A percentile compares a stretch with the other conserved stretches of the same genome.
Conservation (phyloP, 2,329 filamentous ascomycete species). For the Beauveria sp. region DNA sequence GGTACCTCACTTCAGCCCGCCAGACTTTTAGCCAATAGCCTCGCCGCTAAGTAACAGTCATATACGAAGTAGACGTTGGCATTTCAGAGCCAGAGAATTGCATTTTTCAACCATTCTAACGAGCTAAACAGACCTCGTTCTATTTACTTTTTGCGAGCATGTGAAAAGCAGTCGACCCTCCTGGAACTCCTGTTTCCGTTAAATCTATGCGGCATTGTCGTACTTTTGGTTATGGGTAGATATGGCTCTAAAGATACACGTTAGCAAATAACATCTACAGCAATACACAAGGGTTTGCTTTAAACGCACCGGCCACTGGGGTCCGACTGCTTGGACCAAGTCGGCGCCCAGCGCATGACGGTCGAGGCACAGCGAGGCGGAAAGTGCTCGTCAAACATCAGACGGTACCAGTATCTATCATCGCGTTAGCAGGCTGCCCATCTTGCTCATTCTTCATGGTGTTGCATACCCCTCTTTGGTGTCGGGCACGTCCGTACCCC, state of each 20-base stretch:
- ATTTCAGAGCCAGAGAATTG: neutral
- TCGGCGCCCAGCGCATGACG: slow-evolving; percentile 94
- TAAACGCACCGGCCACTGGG: slow-evolving; percentile 72
- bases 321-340: slow-evolving; percentile 93
- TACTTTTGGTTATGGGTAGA: slow-evolving; percentile 70
- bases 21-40: neutral
- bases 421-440: slow-evolving; percentile 18
- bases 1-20: neutral
- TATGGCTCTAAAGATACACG: slow-evolving; percentile 53
- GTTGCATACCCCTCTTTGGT: slow-evolving; percentile 82
- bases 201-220: slow-evolving; percentile 35
- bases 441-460: neutral
- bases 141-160: neutral
- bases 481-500: slow-evolving; percentile 87
- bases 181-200: slow-evolving; percentile 6
- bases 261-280: slow-evolving; percentile 4
- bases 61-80: neutral
- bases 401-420: slow-evolving; percentile 84
- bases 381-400: slow-evolving; percentile 99
- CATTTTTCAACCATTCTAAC: neutral
- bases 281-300: too few species aligned
- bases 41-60: neutral
- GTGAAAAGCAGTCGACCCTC: neutral
- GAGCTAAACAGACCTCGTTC: neutral
- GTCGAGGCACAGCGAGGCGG: slow-evolving; percentile 84